These are phyloP conservation scores for Ampelocalamus luodianensis DNA, from an alignment of 176 grass and related monocot species.

Conservation along the genomic window DNA sequence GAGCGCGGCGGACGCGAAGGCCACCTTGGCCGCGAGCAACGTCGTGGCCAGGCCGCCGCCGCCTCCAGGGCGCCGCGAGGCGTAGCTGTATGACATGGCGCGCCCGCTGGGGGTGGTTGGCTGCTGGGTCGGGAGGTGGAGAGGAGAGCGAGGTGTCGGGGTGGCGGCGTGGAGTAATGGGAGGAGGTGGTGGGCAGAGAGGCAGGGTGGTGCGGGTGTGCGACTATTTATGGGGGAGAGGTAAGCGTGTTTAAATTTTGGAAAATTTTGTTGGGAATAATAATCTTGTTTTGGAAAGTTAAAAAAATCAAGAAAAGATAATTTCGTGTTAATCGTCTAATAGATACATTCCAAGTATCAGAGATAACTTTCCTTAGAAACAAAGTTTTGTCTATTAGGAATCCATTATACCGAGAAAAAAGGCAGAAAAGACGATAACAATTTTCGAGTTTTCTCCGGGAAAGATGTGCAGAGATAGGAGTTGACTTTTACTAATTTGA, in stretches of 20 bases:
- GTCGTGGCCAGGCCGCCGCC: conserved; percentile 16
- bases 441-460: background rate
- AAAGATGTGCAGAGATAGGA: too few species aligned
- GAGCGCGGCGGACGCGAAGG: conserved; percentile 36
- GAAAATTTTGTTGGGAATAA: background rate
- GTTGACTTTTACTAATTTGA: background rate
- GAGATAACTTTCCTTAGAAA: background rate
- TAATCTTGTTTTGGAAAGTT: background rate
- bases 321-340: background rate
- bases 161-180: conserved; percentile 15
- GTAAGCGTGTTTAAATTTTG: background rate
- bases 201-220: background rate
- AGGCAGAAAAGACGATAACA: background rate
- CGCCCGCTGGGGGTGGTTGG: background rate
- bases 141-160: conserved; percentile 29
- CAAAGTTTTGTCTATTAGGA: too few species aligned
- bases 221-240: conserved; percentile 42
- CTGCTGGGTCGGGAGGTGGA: background rate
- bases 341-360: background rate
- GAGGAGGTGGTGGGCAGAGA: background rate
- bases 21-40: conserved; percentile 57
- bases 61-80: conserved; percentile 18
- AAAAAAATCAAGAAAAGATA: background rate
- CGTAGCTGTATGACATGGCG: conserved; percentile 42
- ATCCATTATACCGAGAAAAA: background rate